A percentile compares a stretch with the other conserved stretches of the same genome.
phyloP scores from a whole-genome alignment of 1,139 yeast species.

The Suzukiozyma palmioleophila region DNA sequence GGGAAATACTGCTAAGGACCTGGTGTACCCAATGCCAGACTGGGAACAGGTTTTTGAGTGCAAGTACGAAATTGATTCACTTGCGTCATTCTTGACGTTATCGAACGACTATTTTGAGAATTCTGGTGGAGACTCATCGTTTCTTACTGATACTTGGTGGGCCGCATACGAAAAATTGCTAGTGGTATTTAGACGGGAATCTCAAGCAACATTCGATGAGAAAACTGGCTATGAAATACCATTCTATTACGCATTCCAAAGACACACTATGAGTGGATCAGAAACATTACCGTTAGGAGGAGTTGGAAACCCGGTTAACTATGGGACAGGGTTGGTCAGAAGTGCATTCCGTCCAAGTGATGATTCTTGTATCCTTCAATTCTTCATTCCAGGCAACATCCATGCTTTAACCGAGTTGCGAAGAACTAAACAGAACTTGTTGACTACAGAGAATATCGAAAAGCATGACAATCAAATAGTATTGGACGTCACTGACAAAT shows the following conservation, averaged over 20 bases:
- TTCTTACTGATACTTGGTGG: conserved; percentile 55
- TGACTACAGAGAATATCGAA: conserved; percentile 11
- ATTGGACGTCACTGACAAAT: conserved; percentile 20
- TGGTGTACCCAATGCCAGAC: conserved; percentile 65
- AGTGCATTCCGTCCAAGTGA: conserved; percentile 93
- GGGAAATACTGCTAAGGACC: conserved; percentile 57
- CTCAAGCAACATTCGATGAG: conserved; percentile 57
- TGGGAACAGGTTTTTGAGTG: conserved; percentile 80
- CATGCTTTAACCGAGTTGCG: conserved; percentile 64
- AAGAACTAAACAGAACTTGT: conserved; percentile 19
- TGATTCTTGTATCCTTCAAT: conserved; percentile 78
- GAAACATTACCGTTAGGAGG: conserved; percentile 80
- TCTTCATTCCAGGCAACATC: conserved; percentile 83
- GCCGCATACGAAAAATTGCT: conserved; percentile 53
- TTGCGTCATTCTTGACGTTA: conserved; percentile 76
- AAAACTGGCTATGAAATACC: conserved; percentile 49
- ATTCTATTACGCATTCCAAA: conserved; percentile 61
- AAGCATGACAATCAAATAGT: conserved; percentile 10
- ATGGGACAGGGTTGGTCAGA: conserved; percentile 64
- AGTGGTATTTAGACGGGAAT: conserved; percentile 55
- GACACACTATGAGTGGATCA: conserved; percentile 71
- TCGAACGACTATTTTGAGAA: conserved; percentile 64
- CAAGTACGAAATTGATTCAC: conserved; percentile 82
- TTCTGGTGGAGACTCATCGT: conserved; percentile 45
- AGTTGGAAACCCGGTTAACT: conserved; percentile 77